These are phyloP conservation scores for Curvularia eragrostidis DNA, from an alignment of 2,329 filamentous ascomycete genomes.

Conservation along the genomic window DNA sequence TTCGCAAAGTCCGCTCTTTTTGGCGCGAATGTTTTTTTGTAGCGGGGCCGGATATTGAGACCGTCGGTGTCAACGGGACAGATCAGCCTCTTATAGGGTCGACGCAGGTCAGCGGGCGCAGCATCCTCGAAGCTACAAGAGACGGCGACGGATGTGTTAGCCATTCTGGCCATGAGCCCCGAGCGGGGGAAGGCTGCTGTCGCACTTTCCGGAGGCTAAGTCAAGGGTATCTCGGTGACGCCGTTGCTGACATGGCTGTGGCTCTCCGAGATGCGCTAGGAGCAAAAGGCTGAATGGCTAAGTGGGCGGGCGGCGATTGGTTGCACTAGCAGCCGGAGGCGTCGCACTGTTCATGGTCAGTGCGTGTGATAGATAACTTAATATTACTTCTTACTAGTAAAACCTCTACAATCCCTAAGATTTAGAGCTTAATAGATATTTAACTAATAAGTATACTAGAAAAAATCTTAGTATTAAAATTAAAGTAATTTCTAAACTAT, in stretches of 20 bases:
- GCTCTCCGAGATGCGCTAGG: slow-evolving; percentile 3
- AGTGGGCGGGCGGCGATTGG: neutral
- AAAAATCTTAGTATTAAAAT: too few species aligned
- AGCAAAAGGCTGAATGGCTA: neutral
- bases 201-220: slow-evolving; percentile 3
- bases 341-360: too few species aligned
- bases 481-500: too few species aligned
- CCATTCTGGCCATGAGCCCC: slow-evolving; percentile 12
- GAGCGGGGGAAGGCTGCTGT: slow-evolving; percentile 1
- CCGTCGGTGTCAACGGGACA: neutral
- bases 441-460: too few species aligned
- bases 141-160: slow-evolving; percentile 1
- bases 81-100: neutral
- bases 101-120: neutral
- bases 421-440: too few species aligned
- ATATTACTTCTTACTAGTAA: too few species aligned
- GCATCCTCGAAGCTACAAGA: neutral
- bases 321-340: neutral
- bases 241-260: slow-evolving; percentile 6
- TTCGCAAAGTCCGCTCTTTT: neutral
- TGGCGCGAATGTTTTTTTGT: neutral
- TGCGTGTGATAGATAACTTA: too few species aligned
- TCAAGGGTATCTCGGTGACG: slow-evolving; percentile 10
- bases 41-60: neutral
- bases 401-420: too few species aligned